Base-by-base conservation (phyloP, 352 stramenopile species). In the Thalassiosira oceanica region DNA sequence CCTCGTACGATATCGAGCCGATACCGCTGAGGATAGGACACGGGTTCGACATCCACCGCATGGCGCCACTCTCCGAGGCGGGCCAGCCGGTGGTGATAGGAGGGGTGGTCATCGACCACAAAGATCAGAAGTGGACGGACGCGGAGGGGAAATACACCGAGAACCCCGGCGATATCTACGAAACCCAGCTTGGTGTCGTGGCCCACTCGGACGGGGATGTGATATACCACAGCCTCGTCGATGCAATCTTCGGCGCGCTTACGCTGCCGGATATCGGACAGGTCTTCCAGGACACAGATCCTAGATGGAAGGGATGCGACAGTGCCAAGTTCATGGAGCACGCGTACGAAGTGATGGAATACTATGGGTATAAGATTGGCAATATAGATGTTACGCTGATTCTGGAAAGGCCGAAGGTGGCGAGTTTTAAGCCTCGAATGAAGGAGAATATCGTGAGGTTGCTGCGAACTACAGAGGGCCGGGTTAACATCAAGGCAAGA, bases 381-480 rank as follows among this genome's bases (percentile, higher is more conserved):
- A 94, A 94, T 72, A 56, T 92, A 13, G 89, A 94, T 69, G 88
- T 94, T 1, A 94, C 89, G 2, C 62, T 94, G 7, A 94, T 94
- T 52, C 64, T 93, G 27, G 86, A 94, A 74, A 57, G 88, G 44
- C 89, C 89, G 4, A 93, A 93, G 52, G 81, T 91, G 6, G 81
- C 81, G 0, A 65, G 27, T 4, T 91, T 94, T 54, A 94, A 94
- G 61, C 75, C 80, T 43, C 56, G 46, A 18, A 94, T 94, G 89
- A 90, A 90, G 54, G 85, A 87, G 13, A 94, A 94, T 74, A 89
- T 94, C 74, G 84, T 91, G 1, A 68, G 43, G 10, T 74, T 94
- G 24, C 72, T 94, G n/a, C 36, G 81, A 11, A 93, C 88, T 4
- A 85, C 74, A 29, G 51, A 68, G 20, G 79, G 81, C 21, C 60